Base-by-base conservation (phyloP, 192 early-diverging fungal genomes). In the Phlyctochytrium planicorne region DNA sequence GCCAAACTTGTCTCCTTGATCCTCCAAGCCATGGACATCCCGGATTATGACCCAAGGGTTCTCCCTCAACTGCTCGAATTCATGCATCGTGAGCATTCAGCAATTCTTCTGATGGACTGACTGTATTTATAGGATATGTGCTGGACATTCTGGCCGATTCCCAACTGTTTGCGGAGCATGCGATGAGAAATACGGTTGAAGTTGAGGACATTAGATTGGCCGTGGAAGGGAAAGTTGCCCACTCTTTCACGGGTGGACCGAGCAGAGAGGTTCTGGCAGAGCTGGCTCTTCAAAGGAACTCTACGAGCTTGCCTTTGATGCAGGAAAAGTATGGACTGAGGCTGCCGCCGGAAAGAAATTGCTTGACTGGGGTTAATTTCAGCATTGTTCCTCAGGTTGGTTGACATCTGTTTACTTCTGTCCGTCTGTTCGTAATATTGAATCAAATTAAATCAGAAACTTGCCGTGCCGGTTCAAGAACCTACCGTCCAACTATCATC, bases 31-130 rank as follows among this genome's bases (percentile, higher is more conserved):
- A 86, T 91, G 33, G 93, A 89, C 0, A 83, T 99, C 10, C 83
- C 90, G 36, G 93, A 97, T 67, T 94, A 90, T 73, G 93, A 96
- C 63, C 92, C 93, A 3, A 86, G 89, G 73, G 94, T 96, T 27
- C 88, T 95, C 27, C 91, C 92, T 59, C 94, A 94, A 67, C 71
- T 97, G 52, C 81, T 97, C 17, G 95, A 99, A 79, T 96, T 97
- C 77, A 87, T 91, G 47, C 91, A 97, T 78, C 76, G 92, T 92
- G 80, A 50, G 80, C 30, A 27, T 47, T 33, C 14, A n/a, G 0
- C 30, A 55, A 47, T 30, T 59, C 52, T 17, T 31, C 30, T 10
- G 2, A 12, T 23, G 10, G 30, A 17, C 50, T 76, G 34, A 52
- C 35, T 17, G 29, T 16, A 62, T 62, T n/a, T 6, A 4, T 75